Conservation (phyloP, 495 filamentous ascomycete genomes). For the Neurospora discreta region DNA sequence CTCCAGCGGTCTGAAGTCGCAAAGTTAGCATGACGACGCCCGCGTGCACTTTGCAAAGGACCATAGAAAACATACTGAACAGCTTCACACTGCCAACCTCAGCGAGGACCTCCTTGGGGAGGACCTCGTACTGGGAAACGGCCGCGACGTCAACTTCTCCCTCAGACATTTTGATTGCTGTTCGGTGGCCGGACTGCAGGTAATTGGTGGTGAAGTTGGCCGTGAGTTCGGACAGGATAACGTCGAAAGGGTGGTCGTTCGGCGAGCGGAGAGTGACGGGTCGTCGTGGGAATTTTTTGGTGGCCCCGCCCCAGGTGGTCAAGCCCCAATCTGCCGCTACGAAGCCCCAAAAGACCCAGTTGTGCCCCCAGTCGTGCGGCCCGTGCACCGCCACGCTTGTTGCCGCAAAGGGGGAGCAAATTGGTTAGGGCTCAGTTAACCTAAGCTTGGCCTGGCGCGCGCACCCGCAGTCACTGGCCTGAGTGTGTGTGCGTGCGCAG, state of each 20-base stretch:
- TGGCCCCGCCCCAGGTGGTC: conserved; percentile 23
- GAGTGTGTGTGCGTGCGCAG: neutral
- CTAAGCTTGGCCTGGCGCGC: conserved; percentile 14
- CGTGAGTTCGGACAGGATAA: neutral
- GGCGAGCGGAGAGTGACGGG: neutral
- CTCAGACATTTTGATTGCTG: conserved; percentile 75
- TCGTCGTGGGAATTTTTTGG: conserved; percentile 23
- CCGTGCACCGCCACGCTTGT: neutral
- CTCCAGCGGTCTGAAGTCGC: conserved; percentile 39
- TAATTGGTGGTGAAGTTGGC: neutral
- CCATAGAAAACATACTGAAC: conserved; percentile 51
- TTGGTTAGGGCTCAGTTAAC: conserved; percentile 29
- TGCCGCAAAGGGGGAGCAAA: conserved; percentile 2
- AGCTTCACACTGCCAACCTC: conserved; percentile 94
- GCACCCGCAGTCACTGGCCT: neutral
- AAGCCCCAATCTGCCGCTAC: conserved; percentile 5
- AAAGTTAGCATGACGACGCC: conserved; percentile 17
- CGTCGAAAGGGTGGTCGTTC: neutral
- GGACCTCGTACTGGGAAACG: conserved; percentile 59
- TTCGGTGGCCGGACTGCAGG: conserved; percentile 2
- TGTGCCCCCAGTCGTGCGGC: neutral
- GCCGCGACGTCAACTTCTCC: conserved; percentile 89
- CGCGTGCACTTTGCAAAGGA: conserved; percentile 19
- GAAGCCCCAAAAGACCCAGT: conserved; percentile 19
- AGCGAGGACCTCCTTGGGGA: conserved; percentile 87